phyloP scores from a whole-genome alignment of 2,329 filamentous ascomycete species.

The Nigrograna mackinnonii region DNA sequence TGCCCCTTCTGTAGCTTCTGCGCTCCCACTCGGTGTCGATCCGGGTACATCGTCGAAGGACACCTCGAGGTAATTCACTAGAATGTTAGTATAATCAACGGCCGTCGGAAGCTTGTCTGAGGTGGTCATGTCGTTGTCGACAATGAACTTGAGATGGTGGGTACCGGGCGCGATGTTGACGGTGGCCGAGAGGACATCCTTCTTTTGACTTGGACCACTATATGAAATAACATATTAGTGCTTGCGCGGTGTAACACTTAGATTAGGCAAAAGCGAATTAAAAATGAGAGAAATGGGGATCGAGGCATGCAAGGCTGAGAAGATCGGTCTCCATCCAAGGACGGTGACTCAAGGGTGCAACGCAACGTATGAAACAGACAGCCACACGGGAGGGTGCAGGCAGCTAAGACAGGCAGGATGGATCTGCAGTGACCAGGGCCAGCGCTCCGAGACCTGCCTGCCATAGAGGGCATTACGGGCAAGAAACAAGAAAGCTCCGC shows the following conservation, averaged over 20 bases:
- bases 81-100: conserved; percentile 95
- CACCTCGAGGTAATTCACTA: conserved; percentile 98
- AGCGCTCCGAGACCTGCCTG: conserved; percentile 13
- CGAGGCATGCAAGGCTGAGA: conserved; percentile 7
- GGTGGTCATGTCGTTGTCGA: conserved; percentile 91
- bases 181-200: conserved; percentile 71
- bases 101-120: conserved; percentile 87
- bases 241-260: conserved; percentile 35
- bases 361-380: conserved; percentile 12
- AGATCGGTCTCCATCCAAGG: conserved; percentile 1
- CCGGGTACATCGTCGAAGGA: conserved; percentile 69
- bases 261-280: conserved; percentile 11
- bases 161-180: conserved; percentile 89
- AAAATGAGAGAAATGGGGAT: not conserved
- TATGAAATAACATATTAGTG: conserved; percentile 24
- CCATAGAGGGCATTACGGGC: not conserved
- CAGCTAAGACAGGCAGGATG: conserved; percentile 6
- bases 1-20: conserved; percentile 13
- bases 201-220: conserved; percentile 46
- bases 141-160: conserved; percentile 94
- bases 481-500: conserved; percentile 12
- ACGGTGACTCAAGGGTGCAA: no score
- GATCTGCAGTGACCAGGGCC: conserved; percentile 1
- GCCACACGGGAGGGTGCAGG: conserved; percentile 25
- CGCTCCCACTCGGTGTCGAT: conserved; percentile 17